Conservation (phyloP, 139 green algal genomes). For the Chlamydomonas applanata region DNA sequence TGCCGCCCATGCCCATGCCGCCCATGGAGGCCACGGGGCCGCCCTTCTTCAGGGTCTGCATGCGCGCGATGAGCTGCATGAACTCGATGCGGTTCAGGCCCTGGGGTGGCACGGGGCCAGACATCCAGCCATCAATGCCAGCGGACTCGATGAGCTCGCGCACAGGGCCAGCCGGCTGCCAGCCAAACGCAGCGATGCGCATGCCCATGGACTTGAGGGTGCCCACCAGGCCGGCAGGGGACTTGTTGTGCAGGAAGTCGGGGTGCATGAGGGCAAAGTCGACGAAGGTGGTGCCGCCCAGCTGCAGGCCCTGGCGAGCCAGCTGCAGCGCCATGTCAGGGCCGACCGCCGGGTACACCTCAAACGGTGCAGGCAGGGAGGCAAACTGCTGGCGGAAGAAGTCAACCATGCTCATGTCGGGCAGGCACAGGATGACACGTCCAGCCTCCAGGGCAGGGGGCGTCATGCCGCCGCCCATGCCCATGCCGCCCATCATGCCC, state of each 20-base stretch:
- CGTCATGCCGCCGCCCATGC: conserved; percentile 2
- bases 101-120: conserved; percentile 31
- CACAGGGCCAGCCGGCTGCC: conserved; percentile 26
- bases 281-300: conserved; percentile 29
- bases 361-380: conserved; percentile 33
- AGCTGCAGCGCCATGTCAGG: conserved; percentile 37
- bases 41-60: conserved; percentile 34
- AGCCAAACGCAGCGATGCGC: conserved; percentile 43
- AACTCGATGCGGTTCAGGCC: conserved; percentile 18
- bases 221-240: conserved; percentile 7
- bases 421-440: conserved; percentile 47
- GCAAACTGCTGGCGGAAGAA: conserved; percentile 50
- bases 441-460: background rate
- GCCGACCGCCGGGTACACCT: conserved; percentile 42
- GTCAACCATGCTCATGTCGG: conserved; percentile 46
- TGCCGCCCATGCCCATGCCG: conserved; percentile 20
- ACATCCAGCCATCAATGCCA: conserved; percentile 44
- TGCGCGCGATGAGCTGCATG: conserved; percentile 23
- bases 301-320: conserved; percentile 31
- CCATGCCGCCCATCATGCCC: conserved; percentile 12
- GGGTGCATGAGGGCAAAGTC: conserved; percentile 54
- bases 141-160: conserved; percentile 39
- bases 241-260: conserved; percentile 46
- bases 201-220: conserved; percentile 21
- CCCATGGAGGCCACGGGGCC: conserved; percentile 9